Evolutionary conservation across 2,329 filamentous ascomycete species (phyloP).

Genomic region (Phaeosphaeria sp.): DNA sequence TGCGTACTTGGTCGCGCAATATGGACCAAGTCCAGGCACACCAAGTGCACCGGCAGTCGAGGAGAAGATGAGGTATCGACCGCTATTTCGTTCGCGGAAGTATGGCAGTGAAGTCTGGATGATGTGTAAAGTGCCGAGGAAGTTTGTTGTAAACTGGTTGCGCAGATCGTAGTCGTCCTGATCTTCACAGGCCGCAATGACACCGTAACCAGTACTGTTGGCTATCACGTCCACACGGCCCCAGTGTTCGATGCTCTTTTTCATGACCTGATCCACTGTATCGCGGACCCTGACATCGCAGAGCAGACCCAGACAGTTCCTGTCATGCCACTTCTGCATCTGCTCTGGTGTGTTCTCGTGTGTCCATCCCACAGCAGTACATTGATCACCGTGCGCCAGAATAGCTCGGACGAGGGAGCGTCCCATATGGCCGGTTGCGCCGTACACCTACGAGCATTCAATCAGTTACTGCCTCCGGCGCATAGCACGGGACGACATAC

Average conservation of each 20-base stretch:
- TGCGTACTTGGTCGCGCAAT: conserved; percentile 96
- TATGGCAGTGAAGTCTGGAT: conserved; percentile 87
- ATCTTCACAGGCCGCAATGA: conserved; percentile 95
- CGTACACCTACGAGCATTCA: conserved; percentile 70
- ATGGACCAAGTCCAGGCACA: conserved; percentile 89
- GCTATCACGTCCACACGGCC: conserved; percentile 86
- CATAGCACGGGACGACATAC: conserved; percentile 59
- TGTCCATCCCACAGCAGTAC: conserved; percentile 83
- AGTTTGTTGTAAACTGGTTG: conserved; percentile 97
- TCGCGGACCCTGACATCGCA: conserved; percentile 88
- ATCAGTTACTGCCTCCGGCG: conserved; percentile 7
- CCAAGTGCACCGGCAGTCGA: conserved; percentile 91
- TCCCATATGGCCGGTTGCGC: conserved; percentile 96
- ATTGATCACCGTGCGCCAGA: conserved; percentile 79
- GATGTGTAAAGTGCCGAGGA: conserved; percentile 93
- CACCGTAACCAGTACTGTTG: conserved; percentile 90
- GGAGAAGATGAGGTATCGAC: conserved; percentile 93
- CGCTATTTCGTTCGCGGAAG: conserved; percentile 75
- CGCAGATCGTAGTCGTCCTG: conserved; percentile 94
- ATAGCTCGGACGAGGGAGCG: conserved; percentile 85
- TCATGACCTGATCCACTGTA: conserved; percentile 76
- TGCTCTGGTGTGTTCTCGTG: conserved; percentile 76
- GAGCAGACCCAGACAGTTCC: conserved; percentile 76
- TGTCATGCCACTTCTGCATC: conserved; percentile 72
- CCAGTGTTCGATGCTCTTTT: conserved; percentile 75